Percentiles rank a stretch among this genome's conserved stretches.
phyloP scores from a whole-genome alignment of 1,284 basidiomycete genomes.

The Erythrobasidium hasegawianum region DNA sequence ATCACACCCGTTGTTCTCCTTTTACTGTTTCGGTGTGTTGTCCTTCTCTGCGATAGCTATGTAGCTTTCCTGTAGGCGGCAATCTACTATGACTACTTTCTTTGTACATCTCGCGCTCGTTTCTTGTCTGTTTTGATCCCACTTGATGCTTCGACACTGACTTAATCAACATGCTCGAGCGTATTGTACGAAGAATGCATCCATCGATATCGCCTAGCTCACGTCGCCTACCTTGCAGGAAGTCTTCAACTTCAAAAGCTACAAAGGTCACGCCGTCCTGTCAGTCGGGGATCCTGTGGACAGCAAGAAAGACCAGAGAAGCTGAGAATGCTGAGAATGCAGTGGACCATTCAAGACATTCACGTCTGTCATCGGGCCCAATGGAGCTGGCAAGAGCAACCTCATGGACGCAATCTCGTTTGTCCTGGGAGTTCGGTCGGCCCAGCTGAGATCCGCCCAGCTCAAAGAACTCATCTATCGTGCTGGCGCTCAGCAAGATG shows the following conservation, averaged over 20 bases:
- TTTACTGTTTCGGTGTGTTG: not conserved
- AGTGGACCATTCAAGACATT: slow-evolving; percentile 91
- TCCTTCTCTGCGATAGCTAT: not conserved
- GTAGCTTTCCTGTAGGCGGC: not conserved
- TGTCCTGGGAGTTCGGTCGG: slow-evolving; percentile 91
- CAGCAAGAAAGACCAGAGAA: not conserved
- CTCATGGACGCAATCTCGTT: slow-evolving; percentile 99
- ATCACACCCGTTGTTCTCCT: not conserved
- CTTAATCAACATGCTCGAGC: slow-evolving; percentile 19
- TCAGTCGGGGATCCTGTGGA: slow-evolving; percentile 30
- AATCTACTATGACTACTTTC: not conserved
- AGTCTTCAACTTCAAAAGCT: slow-evolving; percentile 86
- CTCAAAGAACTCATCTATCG: slow-evolving; percentile 94
- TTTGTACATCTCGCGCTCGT: not conserved
- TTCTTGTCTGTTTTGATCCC: not conserved
- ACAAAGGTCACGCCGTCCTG: slow-evolving; percentile 42
- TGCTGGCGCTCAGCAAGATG: slow-evolving; percentile 53
- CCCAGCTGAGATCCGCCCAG: slow-evolving; percentile 86
- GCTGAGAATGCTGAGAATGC: slow-evolving; percentile 46
- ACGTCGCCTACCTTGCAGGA: slow-evolving; percentile 51
- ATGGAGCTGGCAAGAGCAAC: slow-evolving; percentile 98
- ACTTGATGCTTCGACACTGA: not conserved
- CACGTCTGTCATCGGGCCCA: slow-evolving; percentile 94
- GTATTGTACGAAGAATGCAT: slow-evolving; percentile 7
- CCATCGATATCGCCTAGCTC: not conserved